These are phyloP conservation scores for Pichia manshurica DNA, from an alignment of 805 yeast genomes.

Conservation along the genomic window DNA sequence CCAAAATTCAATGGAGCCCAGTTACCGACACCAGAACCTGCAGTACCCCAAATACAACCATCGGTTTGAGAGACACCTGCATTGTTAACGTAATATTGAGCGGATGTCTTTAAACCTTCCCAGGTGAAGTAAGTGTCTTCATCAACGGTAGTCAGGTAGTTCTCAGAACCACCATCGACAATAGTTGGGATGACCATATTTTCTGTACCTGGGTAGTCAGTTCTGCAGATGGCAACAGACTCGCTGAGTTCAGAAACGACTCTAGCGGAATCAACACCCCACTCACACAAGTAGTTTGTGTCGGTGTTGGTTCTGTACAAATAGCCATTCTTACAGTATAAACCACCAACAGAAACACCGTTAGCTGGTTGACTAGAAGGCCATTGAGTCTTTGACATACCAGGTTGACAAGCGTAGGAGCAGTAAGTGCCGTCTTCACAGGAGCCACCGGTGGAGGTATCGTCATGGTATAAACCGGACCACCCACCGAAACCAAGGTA, in stretches of 20 bases:
- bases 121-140: conserved; percentile 72
- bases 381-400: conserved; percentile 99
- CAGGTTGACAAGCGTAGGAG: conserved; percentile 97
- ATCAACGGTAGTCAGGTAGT: conserved; percentile 75
- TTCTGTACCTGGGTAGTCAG: conserved; percentile 99
- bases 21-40: conserved; percentile 82
- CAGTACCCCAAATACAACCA: conserved; percentile 91
- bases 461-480: conserved; percentile 55
- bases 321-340: conserved; percentile 76
- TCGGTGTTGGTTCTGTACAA: conserved; percentile 73
- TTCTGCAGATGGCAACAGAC: conserved; percentile 88
- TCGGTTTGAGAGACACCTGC: conserved; percentile 88
- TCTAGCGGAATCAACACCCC: conserved; percentile 71
- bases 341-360: conserved; percentile 94
- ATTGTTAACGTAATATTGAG: conserved; percentile 95
- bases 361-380: conserved; percentile 78
- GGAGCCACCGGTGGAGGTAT: conserved; percentile 43
- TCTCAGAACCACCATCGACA: conserved; percentile 58
- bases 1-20: conserved; percentile 98
- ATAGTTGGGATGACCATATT: conserved; percentile 95
- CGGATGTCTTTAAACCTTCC: conserved; percentile 77
- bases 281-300: conserved; percentile 69
- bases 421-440: conserved; percentile 92
- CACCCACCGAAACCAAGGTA: conserved; percentile 61
- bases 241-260: conserved; percentile 60